Evolutionary conservation across 176 grass and related monocot species (phyloP).

Genomic region (Urochloa ruziziensis): DNA sequence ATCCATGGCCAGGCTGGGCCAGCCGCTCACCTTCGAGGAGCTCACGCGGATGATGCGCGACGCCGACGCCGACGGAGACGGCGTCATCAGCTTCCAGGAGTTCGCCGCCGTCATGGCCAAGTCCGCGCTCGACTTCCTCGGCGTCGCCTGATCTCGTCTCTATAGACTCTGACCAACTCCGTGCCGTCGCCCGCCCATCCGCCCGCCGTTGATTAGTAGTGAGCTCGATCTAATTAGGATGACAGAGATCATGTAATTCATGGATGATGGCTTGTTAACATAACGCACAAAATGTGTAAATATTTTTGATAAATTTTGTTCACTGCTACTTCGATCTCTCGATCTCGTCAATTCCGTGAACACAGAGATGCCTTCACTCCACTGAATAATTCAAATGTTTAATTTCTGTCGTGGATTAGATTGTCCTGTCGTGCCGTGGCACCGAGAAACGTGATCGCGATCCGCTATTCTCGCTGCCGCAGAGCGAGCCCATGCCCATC

Average conservation of each 20-base stretch:
- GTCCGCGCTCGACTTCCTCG: conserved; percentile 76
- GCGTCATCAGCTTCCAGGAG: conserved; percentile 74
- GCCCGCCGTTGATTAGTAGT: neutral
- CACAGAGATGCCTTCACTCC: neutral
- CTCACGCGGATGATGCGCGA: conserved; percentile 69
- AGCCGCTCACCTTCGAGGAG: conserved; percentile 77
- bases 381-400: neutral
- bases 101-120: conserved; percentile 73
- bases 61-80: conserved; percentile 64
- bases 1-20: conserved; percentile 64
- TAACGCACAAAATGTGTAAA: neutral
- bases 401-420: neutral
- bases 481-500: neutral
- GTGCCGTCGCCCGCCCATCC: neutral
- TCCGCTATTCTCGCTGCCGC: conserved; percentile 15
- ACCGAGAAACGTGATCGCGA: neutral
- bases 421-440: neutral
- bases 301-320: neutral
- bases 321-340: neutral
- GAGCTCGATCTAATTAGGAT: neutral
- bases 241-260: neutral
- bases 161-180: neutral
- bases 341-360: neutral
- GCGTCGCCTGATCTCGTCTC: conserved; percentile 29
- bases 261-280: neutral